Conservation (phyloP, 768 basidiomycete species). For the Symmetrospora coprosmae region DNA sequence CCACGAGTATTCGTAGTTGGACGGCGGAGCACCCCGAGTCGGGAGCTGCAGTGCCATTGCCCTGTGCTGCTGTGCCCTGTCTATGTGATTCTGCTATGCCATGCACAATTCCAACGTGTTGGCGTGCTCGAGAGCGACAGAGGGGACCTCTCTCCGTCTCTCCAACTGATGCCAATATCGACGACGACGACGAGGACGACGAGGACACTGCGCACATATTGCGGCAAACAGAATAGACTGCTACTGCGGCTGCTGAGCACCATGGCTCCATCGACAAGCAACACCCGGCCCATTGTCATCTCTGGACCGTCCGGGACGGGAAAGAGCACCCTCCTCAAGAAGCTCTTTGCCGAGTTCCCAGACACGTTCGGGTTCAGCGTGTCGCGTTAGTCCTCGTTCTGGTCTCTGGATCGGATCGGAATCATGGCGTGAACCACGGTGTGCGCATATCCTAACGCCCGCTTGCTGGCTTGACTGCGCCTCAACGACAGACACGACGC, state of each 20-base stretch:
- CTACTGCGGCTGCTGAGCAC: background rate
- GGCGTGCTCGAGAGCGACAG: too few relatives aligned
- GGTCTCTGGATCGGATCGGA: background rate
- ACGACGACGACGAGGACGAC: too few relatives aligned
- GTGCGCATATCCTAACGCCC: background rate
- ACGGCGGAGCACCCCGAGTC: background rate
- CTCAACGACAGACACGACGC: conserved; percentile 61
- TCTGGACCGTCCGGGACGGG: conserved; percentile 51
- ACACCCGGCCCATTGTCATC: conserved; percentile 10
- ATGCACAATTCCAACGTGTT: too few relatives aligned
- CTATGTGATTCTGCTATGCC: too few relatives aligned
- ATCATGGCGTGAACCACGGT: background rate
- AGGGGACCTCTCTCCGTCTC: too few relatives aligned
- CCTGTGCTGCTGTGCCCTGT: background rate
- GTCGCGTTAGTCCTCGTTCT: conserved; percentile 51
- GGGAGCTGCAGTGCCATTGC: conserved; percentile 9
- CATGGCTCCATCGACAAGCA: background rate
- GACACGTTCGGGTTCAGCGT: conserved; percentile 84
- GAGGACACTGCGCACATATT: too few relatives aligned
- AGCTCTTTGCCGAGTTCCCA: conserved; percentile 65
- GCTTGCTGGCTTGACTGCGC: background rate
- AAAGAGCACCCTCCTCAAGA: conserved; percentile 74
- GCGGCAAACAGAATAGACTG: background rate
- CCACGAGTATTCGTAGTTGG: background rate
- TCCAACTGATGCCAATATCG: too few relatives aligned